These are phyloP conservation scores for Fusarium temperatum DNA, from an alignment of 2,329 filamentous ascomycete species.

Conservation along the genomic window DNA sequence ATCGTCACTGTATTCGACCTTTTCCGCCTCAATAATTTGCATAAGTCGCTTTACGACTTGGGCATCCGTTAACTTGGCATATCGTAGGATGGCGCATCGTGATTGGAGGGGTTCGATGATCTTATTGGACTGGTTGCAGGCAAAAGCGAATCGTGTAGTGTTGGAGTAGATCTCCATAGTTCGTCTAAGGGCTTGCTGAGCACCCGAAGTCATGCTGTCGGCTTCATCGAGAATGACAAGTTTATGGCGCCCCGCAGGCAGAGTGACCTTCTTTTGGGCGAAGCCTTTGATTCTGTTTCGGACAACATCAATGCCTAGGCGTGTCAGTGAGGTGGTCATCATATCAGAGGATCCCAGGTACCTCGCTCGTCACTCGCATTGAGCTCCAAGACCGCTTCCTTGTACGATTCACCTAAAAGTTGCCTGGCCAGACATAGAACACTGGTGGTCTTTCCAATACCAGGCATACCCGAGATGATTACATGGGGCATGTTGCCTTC, in stretches of 20 bases:
- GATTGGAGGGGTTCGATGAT: constrained; percentile 99
- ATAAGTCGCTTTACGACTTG: constrained; percentile 91
- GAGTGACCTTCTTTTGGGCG: constrained; percentile 97
- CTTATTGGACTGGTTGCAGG: constrained; percentile 98
- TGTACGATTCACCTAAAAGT: constrained; percentile 90
- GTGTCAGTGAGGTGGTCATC: not conserved
- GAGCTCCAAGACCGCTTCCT: constrained; percentile 94
- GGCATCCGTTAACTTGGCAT: constrained; percentile 88
- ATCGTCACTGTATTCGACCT: constrained; percentile 90
- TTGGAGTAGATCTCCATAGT: constrained; percentile 99
- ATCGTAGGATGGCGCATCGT: constrained; percentile 93
- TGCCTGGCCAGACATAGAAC: constrained; percentile 93
- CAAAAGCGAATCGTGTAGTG: constrained; percentile 96
- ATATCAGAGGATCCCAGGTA: constrained; percentile 40
- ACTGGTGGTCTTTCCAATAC: constrained; percentile 98
- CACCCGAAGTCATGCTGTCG: constrained; percentile 96
- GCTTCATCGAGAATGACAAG: constrained; percentile 97
- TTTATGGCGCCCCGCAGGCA: constrained; percentile 91
- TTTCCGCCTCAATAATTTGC: constrained; percentile 93
- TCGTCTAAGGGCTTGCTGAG: constrained; percentile 90
- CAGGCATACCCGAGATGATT: constrained; percentile 99
- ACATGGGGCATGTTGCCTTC: constrained; percentile 99
- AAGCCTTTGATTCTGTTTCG: constrained; percentile 98
- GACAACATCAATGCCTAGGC: constrained; percentile 89
- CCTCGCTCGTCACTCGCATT: constrained; percentile 96